These are phyloP conservation scores for Vitis hybrid DNA, from an alignment of 177 flowering plant species.

Conservation along the genomic window DNA sequence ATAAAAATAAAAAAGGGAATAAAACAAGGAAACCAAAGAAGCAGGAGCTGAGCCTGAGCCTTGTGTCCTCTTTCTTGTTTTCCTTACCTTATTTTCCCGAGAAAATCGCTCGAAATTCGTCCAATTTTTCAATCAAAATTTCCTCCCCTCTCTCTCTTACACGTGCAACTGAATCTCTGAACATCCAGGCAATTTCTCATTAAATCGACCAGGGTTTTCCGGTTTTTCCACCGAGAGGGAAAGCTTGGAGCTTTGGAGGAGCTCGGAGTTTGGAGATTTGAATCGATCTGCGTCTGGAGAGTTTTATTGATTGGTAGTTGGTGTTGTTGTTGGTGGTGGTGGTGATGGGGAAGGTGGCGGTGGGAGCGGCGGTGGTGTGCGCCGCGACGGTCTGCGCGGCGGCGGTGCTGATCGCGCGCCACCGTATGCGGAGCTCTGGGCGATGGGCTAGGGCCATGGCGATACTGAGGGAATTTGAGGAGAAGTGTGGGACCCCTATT, in stretches of 20 bases:
- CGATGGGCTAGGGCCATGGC: constrained; percentile 62
- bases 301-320: background rate
- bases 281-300: background rate
- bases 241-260: too few species aligned
- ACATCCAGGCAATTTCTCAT: background rate
- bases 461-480: constrained; percentile 75
- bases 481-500: constrained; percentile 61
- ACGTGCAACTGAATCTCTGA: background rate
- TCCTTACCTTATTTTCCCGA: background rate
- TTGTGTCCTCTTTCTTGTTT: background rate
- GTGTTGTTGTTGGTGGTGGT: background rate
- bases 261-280: background rate
- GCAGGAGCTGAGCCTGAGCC: background rate
- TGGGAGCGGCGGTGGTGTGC: constrained; percentile 68
- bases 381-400: constrained; percentile 80
- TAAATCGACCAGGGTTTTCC: too few species aligned
- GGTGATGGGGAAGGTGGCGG: constrained; percentile 72
- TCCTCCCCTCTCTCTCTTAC: background rate
- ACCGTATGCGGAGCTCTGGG: constrained; percentile 55
- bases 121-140: background rate
- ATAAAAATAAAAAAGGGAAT: background rate
- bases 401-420: constrained; percentile 69
- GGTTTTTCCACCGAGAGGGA: background rate
- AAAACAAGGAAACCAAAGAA: background rate
- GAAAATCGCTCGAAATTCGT: background rate